A percentile compares a stretch with the other conserved stretches of the same genome.
phyloP scores from a whole-genome alignment of 2,329 filamentous ascomycete species.

The Hymenoscyphus scutula region DNA sequence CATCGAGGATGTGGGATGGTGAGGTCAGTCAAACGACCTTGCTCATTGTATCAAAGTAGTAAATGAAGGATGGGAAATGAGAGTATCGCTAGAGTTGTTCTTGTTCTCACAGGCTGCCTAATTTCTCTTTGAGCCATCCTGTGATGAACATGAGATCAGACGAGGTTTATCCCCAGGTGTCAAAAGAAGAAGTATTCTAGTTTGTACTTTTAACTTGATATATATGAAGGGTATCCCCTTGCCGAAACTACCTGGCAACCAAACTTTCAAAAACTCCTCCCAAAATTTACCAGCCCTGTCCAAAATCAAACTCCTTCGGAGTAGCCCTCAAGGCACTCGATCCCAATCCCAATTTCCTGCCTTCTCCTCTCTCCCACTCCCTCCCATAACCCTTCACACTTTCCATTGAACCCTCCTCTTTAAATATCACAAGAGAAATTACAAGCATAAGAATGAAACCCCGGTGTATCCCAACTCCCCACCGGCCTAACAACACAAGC shows the following conservation, averaged over 20 bases:
- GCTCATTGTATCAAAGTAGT: too few relatives aligned
- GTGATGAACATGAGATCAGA: too few relatives aligned
- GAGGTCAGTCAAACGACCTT: too few relatives aligned
- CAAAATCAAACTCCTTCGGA: not conserved
- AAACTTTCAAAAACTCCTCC: not conserved
- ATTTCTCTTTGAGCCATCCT: too few relatives aligned
- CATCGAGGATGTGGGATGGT: too few relatives aligned
- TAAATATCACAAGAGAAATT: constrained; percentile 13
- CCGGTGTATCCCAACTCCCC: constrained; percentile 4
- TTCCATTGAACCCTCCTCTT: too few relatives aligned
- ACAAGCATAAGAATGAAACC: constrained; percentile 4
- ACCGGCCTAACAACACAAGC: constrained; percentile 15
- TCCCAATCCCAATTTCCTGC: too few relatives aligned
- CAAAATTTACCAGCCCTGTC: not conserved
- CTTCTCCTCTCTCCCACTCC: not conserved
- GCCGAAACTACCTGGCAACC: not conserved
- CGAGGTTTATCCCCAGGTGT: not conserved
- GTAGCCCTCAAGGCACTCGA: not conserved
- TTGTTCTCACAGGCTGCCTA: too few relatives aligned
- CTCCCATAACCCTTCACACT: not conserved
- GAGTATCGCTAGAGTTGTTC: too few relatives aligned
- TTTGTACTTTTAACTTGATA: not conserved
- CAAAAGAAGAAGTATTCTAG: not conserved
- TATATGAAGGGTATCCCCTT: not conserved
- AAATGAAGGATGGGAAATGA: too few relatives aligned